These are phyloP conservation scores for Diddensiella santjacobensis DNA, from an alignment of 805 yeast genomes.

Conservation along the genomic window DNA sequence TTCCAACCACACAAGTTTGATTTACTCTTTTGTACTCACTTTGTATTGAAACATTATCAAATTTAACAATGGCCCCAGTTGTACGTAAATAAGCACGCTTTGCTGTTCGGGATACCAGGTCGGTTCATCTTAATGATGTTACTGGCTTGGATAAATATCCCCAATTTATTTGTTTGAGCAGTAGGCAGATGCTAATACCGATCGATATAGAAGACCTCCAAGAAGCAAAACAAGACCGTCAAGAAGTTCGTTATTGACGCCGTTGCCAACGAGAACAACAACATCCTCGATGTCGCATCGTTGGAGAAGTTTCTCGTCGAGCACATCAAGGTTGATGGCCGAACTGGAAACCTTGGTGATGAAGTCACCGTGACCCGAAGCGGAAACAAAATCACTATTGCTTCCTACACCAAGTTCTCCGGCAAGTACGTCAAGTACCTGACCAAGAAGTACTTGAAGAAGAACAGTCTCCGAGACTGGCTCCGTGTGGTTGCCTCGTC, in stretches of 20 bases:
- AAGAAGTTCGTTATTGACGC: conserved; percentile 81
- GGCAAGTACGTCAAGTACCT: conserved; percentile 99
- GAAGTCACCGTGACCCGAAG: conserved; percentile 83
- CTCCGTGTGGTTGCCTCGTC: conserved; percentile 96
- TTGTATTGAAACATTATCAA: not conserved
- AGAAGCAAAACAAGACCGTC: conserved; percentile 57
- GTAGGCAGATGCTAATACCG: conserved; percentile 64
- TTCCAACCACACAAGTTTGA: not conserved
- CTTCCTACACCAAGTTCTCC: conserved; percentile 92
- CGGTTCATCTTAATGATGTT: conserved; percentile 20
- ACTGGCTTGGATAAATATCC: no score
- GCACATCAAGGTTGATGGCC: conserved; percentile 98
- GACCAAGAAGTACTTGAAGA: conserved; percentile 99
- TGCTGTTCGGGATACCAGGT: conserved; percentile 32
- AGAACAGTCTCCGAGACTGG: conserved; percentile 99
- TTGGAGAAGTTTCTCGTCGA: conserved; percentile 97
- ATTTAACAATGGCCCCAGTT: conserved; percentile 77
- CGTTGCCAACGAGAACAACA: conserved; percentile 94
- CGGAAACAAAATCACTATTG: conserved; percentile 85
- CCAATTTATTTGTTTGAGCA: conserved; percentile 43
- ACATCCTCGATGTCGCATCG: conserved; percentile 95
- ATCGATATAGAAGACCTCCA: conserved; percentile 58
- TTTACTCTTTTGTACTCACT: not conserved
- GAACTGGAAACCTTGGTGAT: conserved; percentile 95
- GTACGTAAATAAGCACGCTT: conserved; percentile 53